Evolutionary conservation across 2,329 filamentous ascomycete species (phyloP), one percentile per base, ranked within the genome.

Genomic region (Daldinia sp.): DNA sequence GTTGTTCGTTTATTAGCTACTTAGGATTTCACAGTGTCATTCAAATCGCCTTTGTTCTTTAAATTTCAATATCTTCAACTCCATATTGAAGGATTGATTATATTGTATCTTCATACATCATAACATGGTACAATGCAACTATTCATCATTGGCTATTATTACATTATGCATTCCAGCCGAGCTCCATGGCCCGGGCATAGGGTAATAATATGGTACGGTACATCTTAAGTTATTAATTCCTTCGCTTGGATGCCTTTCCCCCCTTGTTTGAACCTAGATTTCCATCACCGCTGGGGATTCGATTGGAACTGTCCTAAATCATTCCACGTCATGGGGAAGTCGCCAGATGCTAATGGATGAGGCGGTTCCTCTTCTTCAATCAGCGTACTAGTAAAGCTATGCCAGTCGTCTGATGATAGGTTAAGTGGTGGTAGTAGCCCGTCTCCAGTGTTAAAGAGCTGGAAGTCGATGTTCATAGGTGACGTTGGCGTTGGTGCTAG

Each of bases 311-410:
- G 72, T 7, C 71, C 68, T 6, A 76, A 37, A 55, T 74, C 74
- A 1, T 74, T 72, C 75, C 75, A 76, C 13, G 57, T 73, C 63
- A 76, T 74, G 5, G 75, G 74, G 44, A 74, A 76, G 1, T 71
- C 70, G 5, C 62, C 55, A 4, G 71, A 46, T 13, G 65, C 60
- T n/a, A 69, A 41, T 9, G 60, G 28, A 20, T 70, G 61, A 23
- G 55, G 46, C 39, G 56, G 51, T 51, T 68, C 56, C 44, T 68
- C 69, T 48, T 73, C 67, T n/a, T 70, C 72, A 30, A 77, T 69
- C 3, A 77, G 65, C 1, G 75, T 76, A 39, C 74, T 77, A 12
- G 75, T 69, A 60, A 76, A 75, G 61, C 75, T 76, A 33, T 65
- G 70, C 75, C 75, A 77, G 33, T 77, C 75, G 9, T 68, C 75